phyloP scores from a whole-genome alignment of 2,329 filamentous ascomycete species.

The Diaporthe destruens region DNA sequence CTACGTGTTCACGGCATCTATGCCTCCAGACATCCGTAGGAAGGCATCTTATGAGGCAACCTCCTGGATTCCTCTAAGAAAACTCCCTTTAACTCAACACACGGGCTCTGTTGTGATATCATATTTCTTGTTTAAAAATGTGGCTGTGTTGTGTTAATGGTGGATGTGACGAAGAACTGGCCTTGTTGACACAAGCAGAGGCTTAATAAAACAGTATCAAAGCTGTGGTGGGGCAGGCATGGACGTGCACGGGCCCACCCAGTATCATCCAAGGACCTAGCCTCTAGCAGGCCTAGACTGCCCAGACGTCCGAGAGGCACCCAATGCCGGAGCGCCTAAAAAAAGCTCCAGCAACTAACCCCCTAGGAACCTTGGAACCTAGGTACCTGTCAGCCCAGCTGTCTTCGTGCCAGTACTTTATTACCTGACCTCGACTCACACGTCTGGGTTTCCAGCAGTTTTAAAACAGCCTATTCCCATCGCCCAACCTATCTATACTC shows the following conservation, averaged over 20 bases:
- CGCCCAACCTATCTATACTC: not conserved
- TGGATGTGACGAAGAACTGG: too few relatives aligned
- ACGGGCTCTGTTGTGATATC: too few relatives aligned
- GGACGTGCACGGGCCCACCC: constrained; percentile 1
- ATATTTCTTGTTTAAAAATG: too few relatives aligned
- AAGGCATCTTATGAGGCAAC: too few relatives aligned
- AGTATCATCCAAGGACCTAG: not conserved
- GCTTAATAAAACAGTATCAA: not conserved
- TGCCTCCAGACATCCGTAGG: too few relatives aligned
- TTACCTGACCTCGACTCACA: constrained; percentile 15
- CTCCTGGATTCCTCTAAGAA: too few relatives aligned
- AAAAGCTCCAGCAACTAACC: constrained; percentile 30
- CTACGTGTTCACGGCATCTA: too few relatives aligned
- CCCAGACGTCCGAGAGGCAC: constrained; percentile 3
- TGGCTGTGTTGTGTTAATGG: too few relatives aligned
- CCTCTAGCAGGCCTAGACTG: constrained; percentile 1
- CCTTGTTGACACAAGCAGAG: too few relatives aligned
- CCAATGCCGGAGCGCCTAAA: constrained; percentile 22
- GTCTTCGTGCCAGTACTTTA: constrained; percentile 25
- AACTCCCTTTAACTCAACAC: too few relatives aligned
- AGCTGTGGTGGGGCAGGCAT: constrained; percentile 6
- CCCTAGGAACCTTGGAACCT: too few relatives aligned
- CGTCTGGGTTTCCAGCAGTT: constrained; percentile 4
- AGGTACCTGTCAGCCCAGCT: too few relatives aligned
- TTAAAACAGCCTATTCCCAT: not conserved